Conservation (phyloP, 257 asterid genomes). For the Linderniella brevidens region DNA sequence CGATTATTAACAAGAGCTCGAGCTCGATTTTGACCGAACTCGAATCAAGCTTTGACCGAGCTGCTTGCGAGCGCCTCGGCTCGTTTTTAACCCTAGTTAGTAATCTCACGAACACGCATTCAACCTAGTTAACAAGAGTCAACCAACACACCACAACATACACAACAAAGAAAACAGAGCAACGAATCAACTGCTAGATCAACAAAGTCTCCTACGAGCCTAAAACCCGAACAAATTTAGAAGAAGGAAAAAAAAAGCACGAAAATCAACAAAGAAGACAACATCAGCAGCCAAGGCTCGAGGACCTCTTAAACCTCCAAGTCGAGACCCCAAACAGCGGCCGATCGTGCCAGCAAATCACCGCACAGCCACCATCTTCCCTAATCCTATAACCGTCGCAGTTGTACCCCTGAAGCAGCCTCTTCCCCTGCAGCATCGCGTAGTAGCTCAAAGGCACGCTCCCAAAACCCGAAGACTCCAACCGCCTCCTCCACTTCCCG, state of each 20-base stretch:
- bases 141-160: too few species aligned
- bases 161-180: too few species aligned
- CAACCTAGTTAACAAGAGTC: too few species aligned
- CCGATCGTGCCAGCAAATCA: slow-evolving; percentile 90
- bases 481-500: slow-evolving; percentile 68
- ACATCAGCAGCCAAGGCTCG: neutral
- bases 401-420: slow-evolving; percentile 46
- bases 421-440: slow-evolving; percentile 73
- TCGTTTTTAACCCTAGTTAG: too few species aligned
- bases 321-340: slow-evolving; percentile 70
- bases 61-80: too few species aligned
- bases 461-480: slow-evolving; percentile 45
- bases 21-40: too few species aligned
- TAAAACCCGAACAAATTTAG: neutral
- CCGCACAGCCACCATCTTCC: slow-evolving; percentile 67
- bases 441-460: slow-evolving; percentile 70
- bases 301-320: slow-evolving; percentile 64
- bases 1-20: too few species aligned
- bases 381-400: slow-evolving; percentile 85
- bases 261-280: too few species aligned
- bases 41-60: too few species aligned
- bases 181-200: too few species aligned
- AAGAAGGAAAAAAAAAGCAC: slow-evolving; percentile 1
- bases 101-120: too few species aligned
- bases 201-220: too few species aligned